Evolutionary conservation across 2,329 filamentous ascomycete genomes (phyloP).

Genomic region (Aspergillus floridensis): DNA sequence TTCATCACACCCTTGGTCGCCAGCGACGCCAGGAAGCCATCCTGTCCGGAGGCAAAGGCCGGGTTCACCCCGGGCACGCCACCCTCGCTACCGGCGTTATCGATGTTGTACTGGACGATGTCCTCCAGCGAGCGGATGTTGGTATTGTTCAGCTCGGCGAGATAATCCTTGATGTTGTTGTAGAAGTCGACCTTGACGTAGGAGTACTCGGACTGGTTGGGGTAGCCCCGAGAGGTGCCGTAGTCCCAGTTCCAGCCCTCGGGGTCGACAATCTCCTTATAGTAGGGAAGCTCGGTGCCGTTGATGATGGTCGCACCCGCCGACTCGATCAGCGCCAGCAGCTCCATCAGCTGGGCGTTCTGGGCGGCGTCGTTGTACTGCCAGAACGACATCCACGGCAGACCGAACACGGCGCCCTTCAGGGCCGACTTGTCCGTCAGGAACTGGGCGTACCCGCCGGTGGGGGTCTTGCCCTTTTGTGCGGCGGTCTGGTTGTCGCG

Average conservation of each 20-base stretch:
- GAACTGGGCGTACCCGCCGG: constrained; percentile 57
- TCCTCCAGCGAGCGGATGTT: constrained; percentile 60
- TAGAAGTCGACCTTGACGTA: constrained; percentile 64
- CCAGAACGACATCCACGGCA: constrained; percentile 74
- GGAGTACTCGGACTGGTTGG: constrained; percentile 73
- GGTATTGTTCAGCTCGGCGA: constrained; percentile 62
- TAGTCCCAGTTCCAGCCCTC: constrained; percentile 74
- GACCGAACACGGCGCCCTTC: constrained; percentile 62
- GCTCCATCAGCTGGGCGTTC: constrained; percentile 50
- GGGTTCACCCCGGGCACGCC: constrained; percentile 60
- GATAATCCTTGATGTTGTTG: constrained; percentile 63
- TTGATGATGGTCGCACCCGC: constrained; percentile 69
- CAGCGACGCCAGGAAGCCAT: constrained; percentile 64
- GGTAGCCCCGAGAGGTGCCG: constrained; percentile 58
- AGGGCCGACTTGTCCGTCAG: constrained; percentile 56
- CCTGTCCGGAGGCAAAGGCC: constrained; percentile 68
- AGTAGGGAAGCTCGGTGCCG: constrained; percentile 64
- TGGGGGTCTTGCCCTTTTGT: constrained; percentile 55
- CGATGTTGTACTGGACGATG: constrained; percentile 62
- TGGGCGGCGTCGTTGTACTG: constrained; percentile 57
- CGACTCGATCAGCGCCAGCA: constrained; percentile 54
- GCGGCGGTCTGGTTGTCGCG: constrained; percentile 65
- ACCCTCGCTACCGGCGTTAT: constrained; percentile 65
- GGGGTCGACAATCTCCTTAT: constrained; percentile 61
- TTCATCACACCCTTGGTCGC: constrained; percentile 60